Base-by-base conservation (phyloP, 495 filamentous ascomycete genomes). In the Talaromyces ruber region DNA sequence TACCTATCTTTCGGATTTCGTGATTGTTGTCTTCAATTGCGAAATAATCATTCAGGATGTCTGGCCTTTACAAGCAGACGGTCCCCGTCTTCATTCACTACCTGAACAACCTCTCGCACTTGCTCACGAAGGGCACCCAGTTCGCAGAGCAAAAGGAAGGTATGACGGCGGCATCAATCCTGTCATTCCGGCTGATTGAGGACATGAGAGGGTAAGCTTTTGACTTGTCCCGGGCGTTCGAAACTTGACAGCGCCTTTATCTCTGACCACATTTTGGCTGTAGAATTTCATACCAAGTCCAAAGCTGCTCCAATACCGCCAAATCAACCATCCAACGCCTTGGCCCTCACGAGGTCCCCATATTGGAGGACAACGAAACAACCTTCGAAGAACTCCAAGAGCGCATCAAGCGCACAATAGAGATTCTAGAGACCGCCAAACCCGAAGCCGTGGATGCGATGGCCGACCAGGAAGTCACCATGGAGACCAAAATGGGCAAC, bases 241-340 rank as follows among this genome's bases (percentile, higher is more conserved):
- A 9, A 9, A 32, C 4, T 32, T 32, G 30, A 32, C 4, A 32
- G 4, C 30, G 9, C 30, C 9, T 9, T 4, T 32, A 32, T 57
- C 30, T 5, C 30, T 25, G 7, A 59, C 21, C 1, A 8, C n/a
- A 43, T 59, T 24, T 16, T 39, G 4, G 28, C n/a, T 14, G 30
- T 28, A 59, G 56, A 24, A 64, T 84, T 22, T 63, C 70, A 53
- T 76, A 72, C 67, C 83, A 86, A 61, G 62, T 84, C 66, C 68
- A 73, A 14, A 67, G 71, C 61, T 66, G 64, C 45, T 67, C 67
- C 47, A 63, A 70, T 56, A 67, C 66, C 0, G 66, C 75, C 55
- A 67, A 67, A 30, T 63, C 66, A 58, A 21, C 64, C 32, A 61
- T 68, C 30, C 67, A 68, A 6, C 74, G 78, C 37, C 47, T 74